These are phyloP conservation scores for Danielozyma ontarioensis DNA, from an alignment of 805 yeast genomes.

Conservation along the genomic window DNA sequence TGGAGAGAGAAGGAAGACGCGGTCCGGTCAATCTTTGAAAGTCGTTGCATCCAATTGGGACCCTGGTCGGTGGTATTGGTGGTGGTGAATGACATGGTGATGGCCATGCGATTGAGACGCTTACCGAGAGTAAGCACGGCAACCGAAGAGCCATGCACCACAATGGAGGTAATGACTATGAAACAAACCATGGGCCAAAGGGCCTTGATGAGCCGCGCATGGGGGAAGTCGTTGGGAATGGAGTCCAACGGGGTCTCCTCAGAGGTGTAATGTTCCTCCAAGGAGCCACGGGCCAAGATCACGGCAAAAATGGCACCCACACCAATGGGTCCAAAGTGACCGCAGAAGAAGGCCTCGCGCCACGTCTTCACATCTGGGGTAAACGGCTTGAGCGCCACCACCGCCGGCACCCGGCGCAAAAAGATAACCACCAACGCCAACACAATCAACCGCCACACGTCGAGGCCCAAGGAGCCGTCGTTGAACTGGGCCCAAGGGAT, in stretches of 20 bases:
- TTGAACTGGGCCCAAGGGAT: constrained; percentile 85
- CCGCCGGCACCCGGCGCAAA: constrained; percentile 79
- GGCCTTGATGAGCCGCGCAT: constrained; percentile 54
- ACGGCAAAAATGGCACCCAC: constrained; percentile 90
- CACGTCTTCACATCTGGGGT: constrained; percentile 86
- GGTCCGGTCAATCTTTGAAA: constrained; percentile 69
- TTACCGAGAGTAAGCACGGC: constrained; percentile 47
- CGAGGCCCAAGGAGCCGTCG: constrained; percentile 51
- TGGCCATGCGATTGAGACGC: constrained; percentile 85
- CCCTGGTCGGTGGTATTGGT: constrained; percentile 49
- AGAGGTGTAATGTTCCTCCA: constrained; percentile 48
- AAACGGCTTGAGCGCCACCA: constrained; percentile 65
- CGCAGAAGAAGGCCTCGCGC: constrained; percentile 92
- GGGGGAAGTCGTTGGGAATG: constrained; percentile 45
- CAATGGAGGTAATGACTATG: constrained; percentile 72
- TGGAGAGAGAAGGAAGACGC: constrained; percentile 79
- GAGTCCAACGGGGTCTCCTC: constrained; percentile 53
- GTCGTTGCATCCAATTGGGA: constrained; percentile 76
- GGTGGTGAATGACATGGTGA: constrained; percentile 81
- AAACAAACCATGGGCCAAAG: constrained; percentile 68
- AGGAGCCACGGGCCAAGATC: constrained; percentile 67
- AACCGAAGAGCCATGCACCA: constrained; percentile 82
- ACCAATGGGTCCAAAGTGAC: constrained; percentile 95
- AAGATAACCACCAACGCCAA: constrained; percentile 70
- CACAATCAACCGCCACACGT: constrained; percentile 75